A percentile compares a stretch with the other conserved stretches of the same genome.
These are phyloP conservation scores for Pholiota conissans DNA, from an alignment of 768 basidiomycete genomes.

Conservation along the genomic window DNA sequence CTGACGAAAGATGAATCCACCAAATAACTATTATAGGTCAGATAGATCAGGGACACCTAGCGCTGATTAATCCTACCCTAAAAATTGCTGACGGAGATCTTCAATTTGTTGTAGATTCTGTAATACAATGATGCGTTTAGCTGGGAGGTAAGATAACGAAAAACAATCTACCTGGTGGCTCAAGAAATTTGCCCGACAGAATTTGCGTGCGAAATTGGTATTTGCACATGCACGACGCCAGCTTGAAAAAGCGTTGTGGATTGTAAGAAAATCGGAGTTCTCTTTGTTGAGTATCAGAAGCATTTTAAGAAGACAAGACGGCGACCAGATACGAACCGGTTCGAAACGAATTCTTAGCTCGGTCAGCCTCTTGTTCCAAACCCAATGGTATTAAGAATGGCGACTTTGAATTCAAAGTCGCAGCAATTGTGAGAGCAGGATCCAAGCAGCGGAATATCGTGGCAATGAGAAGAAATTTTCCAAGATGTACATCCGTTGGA, in stretches of 20 bases:
- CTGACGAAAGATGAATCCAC: constrained; percentile 86
- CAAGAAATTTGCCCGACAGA: constrained; percentile 78
- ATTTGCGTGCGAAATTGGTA: constrained; percentile 60
- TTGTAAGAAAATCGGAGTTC: constrained; percentile 92
- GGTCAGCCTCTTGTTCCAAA: constrained; percentile 81
- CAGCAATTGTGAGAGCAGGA: constrained; percentile 95
- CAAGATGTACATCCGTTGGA: constrained; percentile 94
- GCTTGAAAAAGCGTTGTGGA: constrained; percentile 85
- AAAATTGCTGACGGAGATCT: constrained; percentile 89
- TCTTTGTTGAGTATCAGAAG: constrained; percentile 49
- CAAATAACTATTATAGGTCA: constrained; percentile 57
- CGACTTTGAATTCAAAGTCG: constrained; percentile 88
- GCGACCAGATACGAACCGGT: constrained; percentile 54
- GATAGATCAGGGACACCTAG: background rate
- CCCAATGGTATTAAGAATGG: constrained; percentile 92
- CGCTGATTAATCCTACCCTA: constrained; percentile 47
- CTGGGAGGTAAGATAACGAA: background rate
- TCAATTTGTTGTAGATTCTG: constrained; percentile 95
- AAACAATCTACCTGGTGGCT: constrained; percentile 68
- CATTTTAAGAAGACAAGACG: no score
- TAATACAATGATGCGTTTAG: background rate
- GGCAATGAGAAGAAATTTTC: constrained; percentile 87
- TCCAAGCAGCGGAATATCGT: constrained; percentile 88
- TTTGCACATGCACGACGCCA: constrained; percentile 82
- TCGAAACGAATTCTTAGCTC: constrained; percentile 79